Percentiles rank a stretch among this genome's conserved stretches.
Conservation (phyloP, 2,329 filamentous ascomycete genomes). For the Fonsecaea nubica region DNA sequence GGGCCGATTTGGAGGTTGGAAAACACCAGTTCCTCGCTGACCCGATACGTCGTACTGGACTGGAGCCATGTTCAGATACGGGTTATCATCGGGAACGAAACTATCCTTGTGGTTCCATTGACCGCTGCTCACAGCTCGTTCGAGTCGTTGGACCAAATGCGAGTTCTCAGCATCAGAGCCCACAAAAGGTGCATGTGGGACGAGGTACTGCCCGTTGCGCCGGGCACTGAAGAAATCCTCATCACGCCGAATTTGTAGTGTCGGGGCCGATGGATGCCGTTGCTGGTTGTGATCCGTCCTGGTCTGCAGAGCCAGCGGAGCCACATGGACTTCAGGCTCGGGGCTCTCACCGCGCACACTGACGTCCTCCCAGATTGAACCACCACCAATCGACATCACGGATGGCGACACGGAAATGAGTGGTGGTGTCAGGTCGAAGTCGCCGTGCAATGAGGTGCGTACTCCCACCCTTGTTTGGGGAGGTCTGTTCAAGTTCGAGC, state of each 20-base stretch:
- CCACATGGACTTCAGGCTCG: conserved; percentile 20
- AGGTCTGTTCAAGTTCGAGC: background rate
- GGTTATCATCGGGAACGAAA: background rate
- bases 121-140: conserved; percentile 22
- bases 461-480: background rate
- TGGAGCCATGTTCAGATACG: background rate
- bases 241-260: background rate
- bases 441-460: background rate
- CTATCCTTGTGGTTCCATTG: conserved; percentile 22
- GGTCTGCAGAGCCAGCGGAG: conserved; percentile 9
- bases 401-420: conserved; percentile 27
- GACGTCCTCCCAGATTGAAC: conserved; percentile 51
- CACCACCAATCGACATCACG: conserved; percentile 27
- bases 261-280: background rate
- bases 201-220: background rate
- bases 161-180: conserved; percentile 9
- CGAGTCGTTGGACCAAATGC: conserved; percentile 27
- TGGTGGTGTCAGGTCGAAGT: conserved; percentile 2
- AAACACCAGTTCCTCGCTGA: background rate
- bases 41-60: background rate
- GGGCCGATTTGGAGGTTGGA: background rate
- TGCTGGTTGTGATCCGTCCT: conserved; percentile 7
- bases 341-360: conserved; percentile 35
- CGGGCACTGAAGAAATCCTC: background rate
- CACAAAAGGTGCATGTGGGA: background rate